A percentile compares a stretch with the other conserved stretches of the same genome.
These are phyloP conservation scores for Schizosaccharomyces versatilis DNA, from an alignment of 1,139 yeast species.

Conservation along the genomic window DNA sequence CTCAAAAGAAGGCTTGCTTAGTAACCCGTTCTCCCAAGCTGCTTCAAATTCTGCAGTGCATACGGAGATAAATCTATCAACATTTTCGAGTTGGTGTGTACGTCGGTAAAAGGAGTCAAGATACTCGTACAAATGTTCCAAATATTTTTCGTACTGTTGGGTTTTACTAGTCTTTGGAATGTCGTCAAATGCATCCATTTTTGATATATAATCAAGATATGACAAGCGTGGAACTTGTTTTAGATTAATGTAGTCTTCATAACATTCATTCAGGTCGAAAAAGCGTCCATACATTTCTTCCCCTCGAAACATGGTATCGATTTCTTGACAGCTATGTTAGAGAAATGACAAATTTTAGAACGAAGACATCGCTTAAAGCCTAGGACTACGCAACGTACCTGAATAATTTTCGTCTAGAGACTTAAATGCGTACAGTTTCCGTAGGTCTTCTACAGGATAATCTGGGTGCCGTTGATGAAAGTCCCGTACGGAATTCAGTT, in stretches of 20 bases:
- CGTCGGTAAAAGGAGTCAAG: constrained; percentile 26
- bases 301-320: constrained; percentile 31
- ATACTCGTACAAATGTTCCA: constrained; percentile 27
- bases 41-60: constrained; percentile 21
- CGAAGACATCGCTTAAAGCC: background rate
- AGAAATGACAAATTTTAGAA: background rate
- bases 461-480: constrained; percentile 19
- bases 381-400: background rate
- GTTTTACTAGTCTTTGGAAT: constrained; percentile 15
- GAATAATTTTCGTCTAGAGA: constrained; percentile 7
- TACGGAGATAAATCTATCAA: constrained; percentile 19
- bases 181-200: constrained; percentile 25
- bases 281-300: constrained; percentile 46
- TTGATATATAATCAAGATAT: constrained; percentile 32
- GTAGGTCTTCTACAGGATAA: constrained; percentile 21
- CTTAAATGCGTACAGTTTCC: constrained; percentile 18
- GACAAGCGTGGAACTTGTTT: constrained; percentile 19
- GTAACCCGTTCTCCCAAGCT: constrained; percentile 14
- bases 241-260: constrained; percentile 31
- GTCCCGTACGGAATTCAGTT: constrained; percentile 21
- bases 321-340: constrained; percentile 12
- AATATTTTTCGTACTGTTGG: constrained; percentile 25
- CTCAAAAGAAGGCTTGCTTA: background rate
- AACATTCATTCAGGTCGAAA: constrained; percentile 34
- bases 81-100: constrained; percentile 30